phyloP scores from a whole-genome alignment of 306 rosid species.

The Chamaecrista fasciculata region DNA sequence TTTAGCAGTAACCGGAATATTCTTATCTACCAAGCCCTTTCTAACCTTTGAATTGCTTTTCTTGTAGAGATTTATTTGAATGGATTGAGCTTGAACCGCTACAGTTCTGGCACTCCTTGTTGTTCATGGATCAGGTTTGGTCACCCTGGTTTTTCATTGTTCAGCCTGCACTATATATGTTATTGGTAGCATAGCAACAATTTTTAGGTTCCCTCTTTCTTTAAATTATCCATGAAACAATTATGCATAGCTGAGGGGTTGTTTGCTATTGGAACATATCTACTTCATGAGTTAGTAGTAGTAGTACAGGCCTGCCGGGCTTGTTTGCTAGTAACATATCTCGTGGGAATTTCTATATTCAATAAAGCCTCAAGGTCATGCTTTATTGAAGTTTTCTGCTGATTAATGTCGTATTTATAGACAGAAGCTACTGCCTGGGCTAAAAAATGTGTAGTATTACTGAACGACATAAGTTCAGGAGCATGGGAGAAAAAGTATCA shows the following conservation, averaged over 20 bases:
- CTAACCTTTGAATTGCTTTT: constrained; percentile 31
- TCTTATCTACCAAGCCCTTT: constrained; percentile 28
- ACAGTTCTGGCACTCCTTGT: constrained; percentile 86
- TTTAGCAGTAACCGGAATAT: neutral
- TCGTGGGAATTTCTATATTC: neutral
- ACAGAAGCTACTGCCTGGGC: constrained; percentile 4
- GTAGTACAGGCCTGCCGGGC: constrained; percentile 4
- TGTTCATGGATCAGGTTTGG: constrained; percentile 94
- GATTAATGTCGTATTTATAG: neutral
- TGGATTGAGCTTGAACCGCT: constrained; percentile 93
- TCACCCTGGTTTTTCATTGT: constrained; percentile 22
- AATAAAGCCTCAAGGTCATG: neutral
- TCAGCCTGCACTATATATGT: constrained; percentile 16
- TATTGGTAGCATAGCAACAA: constrained; percentile 18
- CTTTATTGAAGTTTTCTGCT: neutral
- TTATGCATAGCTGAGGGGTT: constrained; percentile 12
- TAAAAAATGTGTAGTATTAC: neutral
- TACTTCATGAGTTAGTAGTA: neutral
- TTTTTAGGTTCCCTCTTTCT: neutral
- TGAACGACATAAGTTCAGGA: constrained; percentile 4
- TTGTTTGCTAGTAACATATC: constrained; percentile 1
- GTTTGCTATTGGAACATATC: neutral
- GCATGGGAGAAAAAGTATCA: neutral
- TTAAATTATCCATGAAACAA: constrained; percentile 4
- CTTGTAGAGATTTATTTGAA: constrained; percentile 82